Base-by-base conservation (phyloP, 805 yeast species). In the Metschnikowia aberdeeniae region DNA sequence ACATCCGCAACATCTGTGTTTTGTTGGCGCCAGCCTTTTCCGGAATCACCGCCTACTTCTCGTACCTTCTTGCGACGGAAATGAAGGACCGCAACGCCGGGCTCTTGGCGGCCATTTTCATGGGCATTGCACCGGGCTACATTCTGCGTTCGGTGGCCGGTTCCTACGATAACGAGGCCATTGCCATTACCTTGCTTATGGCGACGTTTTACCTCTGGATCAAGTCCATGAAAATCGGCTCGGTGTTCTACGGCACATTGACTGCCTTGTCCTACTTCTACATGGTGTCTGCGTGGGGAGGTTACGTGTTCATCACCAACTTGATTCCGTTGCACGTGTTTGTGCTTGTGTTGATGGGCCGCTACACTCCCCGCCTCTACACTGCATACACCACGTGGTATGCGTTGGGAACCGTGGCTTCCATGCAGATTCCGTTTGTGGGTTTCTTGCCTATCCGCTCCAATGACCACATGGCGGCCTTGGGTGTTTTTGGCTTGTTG, bases 261-360 rank as follows among this genome's bases (percentile, higher is more conserved):
- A 82, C 97, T 26, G 95, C 99, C 1, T 63, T 89, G 29, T 85
- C 82, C 58, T 93, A 95, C 72, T 93, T 95, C 68, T 93, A 93
- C 76, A 93, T 93, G 99, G 99, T 93, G 42, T 83, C 95, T 39
- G 99, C 99, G 10, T 90, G 99, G 97, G 99, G 99, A 74, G 99
- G 99, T 24, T 93, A 93, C 63, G 99, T 95, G 42, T 93, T 93
- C 75, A 95, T 93, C 69, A 93, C 99, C 48, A 93, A 93, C 71
- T 81, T 95, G 75, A 89, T 93, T 58, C 99, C 99, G 38, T 74
- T 93, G 56, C 99, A 93, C 64, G 89, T 90, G 22, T 90, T 93
- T 61, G 90, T 89, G 40, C 74, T 93, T 62, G 68, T 93, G 43
- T 69, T 88, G 54, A 93, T 93, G 98, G 99, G 99, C 42, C 84